Evolutionary conservation across 371 early-diverging fungal species (phyloP), one percentile per base, ranked within the genome.

Genomic region (Dinochytrium kinnereticum): DNA sequence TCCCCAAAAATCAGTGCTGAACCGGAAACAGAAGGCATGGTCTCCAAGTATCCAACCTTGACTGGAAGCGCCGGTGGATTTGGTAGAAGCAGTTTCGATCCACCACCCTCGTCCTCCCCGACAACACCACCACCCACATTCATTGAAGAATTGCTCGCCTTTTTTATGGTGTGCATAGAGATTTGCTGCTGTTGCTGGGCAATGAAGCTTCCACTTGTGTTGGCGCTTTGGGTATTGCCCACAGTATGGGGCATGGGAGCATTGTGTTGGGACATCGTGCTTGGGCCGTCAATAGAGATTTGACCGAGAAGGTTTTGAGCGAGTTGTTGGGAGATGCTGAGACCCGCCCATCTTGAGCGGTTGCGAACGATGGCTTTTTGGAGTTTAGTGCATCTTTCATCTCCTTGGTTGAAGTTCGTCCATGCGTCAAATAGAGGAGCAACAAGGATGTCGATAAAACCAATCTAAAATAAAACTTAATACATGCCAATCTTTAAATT

Each of bases 371-470:
- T 77, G 68, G 59, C 70, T 13, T 30, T n/a, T 39, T 70, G 59
- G 44, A 77, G 59, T 21, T 38, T 64, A 3, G 40, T 17, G 55
- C 55, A 55, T 50, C 67, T 53, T 1, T 50, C 37, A 59, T 73
- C 70, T 19, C 36, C 61, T 19, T 66, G 68, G 24, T 53, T 66
- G 44, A 69, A 73, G 38, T 34, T 31, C 59, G 55, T 61, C 82
- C 82, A 85, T 1, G 80, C 73, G 13, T 81, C 82, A 73, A 73
- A 86, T 33, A 86, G 75, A n/a, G 86, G 86, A 10, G 73, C 74
- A 3, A 83, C 83, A 19, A 85, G 74, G 72, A 80, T 77, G 31
- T 82, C 80, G 28, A 83, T 83, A 73, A 85, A 85, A 0, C 83
- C 85, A 70, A 77, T 53, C 77, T 77, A n/a, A n/a, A n/a, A n/a